Conservation (phyloP, 2,329 filamentous ascomycete species). For the Reticulascus tulasneorum region DNA sequence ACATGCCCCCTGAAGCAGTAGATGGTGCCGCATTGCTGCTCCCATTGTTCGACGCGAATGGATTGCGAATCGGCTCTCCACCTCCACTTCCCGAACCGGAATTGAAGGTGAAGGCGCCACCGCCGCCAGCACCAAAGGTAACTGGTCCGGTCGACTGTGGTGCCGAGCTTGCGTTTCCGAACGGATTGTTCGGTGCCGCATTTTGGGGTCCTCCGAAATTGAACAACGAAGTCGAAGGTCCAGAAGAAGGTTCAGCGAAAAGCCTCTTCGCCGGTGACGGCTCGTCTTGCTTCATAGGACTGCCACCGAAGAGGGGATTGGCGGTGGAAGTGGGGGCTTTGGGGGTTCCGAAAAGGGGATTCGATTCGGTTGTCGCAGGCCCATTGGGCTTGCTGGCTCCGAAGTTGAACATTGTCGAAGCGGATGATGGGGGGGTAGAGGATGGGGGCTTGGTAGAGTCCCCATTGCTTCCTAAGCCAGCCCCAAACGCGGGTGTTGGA, state of each 20-base stretch:
- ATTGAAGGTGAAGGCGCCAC: slow-evolving; percentile 17
- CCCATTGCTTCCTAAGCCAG: neutral
- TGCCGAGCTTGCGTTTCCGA: slow-evolving; percentile 8
- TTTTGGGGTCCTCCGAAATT: slow-evolving; percentile 31
- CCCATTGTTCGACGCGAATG: slow-evolving; percentile 27
- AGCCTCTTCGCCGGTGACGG: slow-evolving; percentile 34
- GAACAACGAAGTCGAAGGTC: slow-evolving; percentile 25
- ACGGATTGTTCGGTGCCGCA: slow-evolving; percentile 13
- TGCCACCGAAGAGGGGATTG: slow-evolving; percentile 33
- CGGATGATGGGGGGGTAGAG: slow-evolving; percentile 8
- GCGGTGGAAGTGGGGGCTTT: slow-evolving; percentile 26
- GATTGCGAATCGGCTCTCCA: slow-evolving; percentile 32
- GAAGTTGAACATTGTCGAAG: slow-evolving; percentile 30
- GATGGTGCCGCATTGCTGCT: slow-evolving; percentile 19
- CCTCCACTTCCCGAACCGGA: slow-evolving; percentile 17
- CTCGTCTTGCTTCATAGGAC: slow-evolving; percentile 36
- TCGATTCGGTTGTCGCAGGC: slow-evolving; percentile 18
- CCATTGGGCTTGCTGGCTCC: slow-evolving; percentile 25
- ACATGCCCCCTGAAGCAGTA: slow-evolving; percentile 24
- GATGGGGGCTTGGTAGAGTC: slow-evolving; percentile 6
- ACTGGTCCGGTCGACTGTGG: slow-evolving; percentile 16
- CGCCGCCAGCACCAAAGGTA: slow-evolving; percentile 25
- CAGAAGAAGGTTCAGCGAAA: slow-evolving; percentile 27
- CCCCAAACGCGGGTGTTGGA: neutral
- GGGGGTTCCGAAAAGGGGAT: slow-evolving; percentile 34